Base-by-base conservation (phyloP, 176 grass and related monocot species). In the Oryza glumipatula region DNA sequence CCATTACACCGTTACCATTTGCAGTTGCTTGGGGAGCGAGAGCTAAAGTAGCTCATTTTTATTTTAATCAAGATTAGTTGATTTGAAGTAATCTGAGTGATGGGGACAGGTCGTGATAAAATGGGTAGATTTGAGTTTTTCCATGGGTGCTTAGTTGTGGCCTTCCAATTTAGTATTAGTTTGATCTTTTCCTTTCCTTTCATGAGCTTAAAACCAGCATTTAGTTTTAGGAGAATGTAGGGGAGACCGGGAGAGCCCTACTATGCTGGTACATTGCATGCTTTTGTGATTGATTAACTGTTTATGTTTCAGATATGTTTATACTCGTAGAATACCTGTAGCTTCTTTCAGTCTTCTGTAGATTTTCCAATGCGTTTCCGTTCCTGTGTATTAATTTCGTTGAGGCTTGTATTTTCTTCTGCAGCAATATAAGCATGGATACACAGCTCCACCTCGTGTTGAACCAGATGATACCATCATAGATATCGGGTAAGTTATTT, bases 381-480 rank as follows among this genome's bases (percentile, higher is more conserved):
- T 84, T 45, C 15, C 4, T 49, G 28, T 69, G 28, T 79, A 65
- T 74, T 80, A 86, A 86, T 76, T 69, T 63, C 13, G 33, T 88
- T 65, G 35, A 83, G 38, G 17, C 24, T 78, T 82, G 47, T 24
- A 39, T 56, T 41, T 23, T 80, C 67, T 66, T 7, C 2, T 86
- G 83, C 85, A 98, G 95, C 83, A 86, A 88, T 98, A 98, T 85
- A 98, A 90, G 71, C 79, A 88, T 75, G 95, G 92, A 52, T 98
- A 98, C 76, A 92, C 88, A 24, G 88, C 87, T 16, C 85, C 92
- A 58, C 92, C 95, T 76, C 90, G 72, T 75, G 69, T 65, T 80
- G 77, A 92, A 78, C 86, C 87, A 79, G 92, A 95, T 73, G 95
- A 98, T 81, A 93, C 92, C 32, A 89, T 76, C 54, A 94, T 98